Evolutionary conservation across 352 stramenopile genomes (phyloP), one percentile per base, ranked within the genome.

Genomic region (Blastocystis sp.): DNA sequence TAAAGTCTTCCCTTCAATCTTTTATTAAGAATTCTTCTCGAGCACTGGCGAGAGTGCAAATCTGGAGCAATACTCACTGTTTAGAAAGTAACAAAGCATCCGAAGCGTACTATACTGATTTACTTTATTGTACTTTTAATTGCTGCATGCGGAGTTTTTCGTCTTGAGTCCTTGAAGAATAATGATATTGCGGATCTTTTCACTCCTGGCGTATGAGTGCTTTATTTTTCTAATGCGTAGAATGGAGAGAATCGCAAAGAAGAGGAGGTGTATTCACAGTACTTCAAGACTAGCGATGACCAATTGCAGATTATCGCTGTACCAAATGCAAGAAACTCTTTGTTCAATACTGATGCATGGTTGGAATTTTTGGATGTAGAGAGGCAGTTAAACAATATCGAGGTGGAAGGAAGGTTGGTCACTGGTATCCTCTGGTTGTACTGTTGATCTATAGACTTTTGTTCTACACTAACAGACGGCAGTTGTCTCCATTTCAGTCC

Each of bases 101-200:
- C 70, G 4, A 80, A 80, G 45, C 45, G 43, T 43, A 80, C 70
- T 20, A 61, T 80, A 41, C n/a, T 29, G 15, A 80, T 80, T 63
- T 80, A 80, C 54, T 64, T 61, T 62, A 62, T 80, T 64, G 70
- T 80, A 15, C 20, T 80, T 20, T 26, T 80, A n/a, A 62, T 80
- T 64, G 45, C 70, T 39, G 37, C 55, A 29, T 41, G 62, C 20
- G 70, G 70, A 62, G 43, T 80, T 39, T n/a, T 64, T n/a, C 70
- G 50, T 39, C 20, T 80, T 4, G n/a, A 29, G 3, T 26, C 26
- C 9, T 9, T 34, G 34, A 62, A 80, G 45, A 80, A 80, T 18
- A 80, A 80, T 64, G 70, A 80, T 26, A 80, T 80, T 63, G 43
- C 70, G 3, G 70, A 80, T 64, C 39, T 80, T 5, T 80, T 80